phyloP scores from a whole-genome alignment of 257 asterid genomes.

The Perilla frutescens region DNA sequence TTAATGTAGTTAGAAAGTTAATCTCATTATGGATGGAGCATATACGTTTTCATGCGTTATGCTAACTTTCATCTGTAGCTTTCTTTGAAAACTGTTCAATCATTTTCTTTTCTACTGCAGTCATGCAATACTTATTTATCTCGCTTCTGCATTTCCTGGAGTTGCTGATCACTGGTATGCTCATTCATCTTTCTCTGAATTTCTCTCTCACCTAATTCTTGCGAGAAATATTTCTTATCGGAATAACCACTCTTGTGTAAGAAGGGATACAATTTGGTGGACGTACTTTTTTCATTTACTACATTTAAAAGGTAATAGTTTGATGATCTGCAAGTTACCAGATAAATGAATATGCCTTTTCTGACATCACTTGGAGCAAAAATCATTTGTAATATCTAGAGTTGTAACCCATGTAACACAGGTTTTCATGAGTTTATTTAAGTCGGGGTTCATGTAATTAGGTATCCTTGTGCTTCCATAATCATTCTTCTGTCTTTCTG shows the following conservation, averaged over 20 bases:
- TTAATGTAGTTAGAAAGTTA: constrained; percentile 1
- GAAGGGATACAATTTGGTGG: neutral
- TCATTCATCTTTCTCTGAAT: neutral
- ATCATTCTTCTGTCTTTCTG: neutral
- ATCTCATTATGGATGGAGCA: neutral
- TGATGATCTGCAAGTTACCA: neutral
- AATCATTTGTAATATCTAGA: constrained; percentile 13
- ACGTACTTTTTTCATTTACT: neutral
- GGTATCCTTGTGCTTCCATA: neutral
- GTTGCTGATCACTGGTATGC: constrained; percentile 91
- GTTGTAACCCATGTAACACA: neutral
- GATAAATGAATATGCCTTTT: neutral
- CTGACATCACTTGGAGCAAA: neutral
- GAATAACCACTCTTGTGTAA: neutral
- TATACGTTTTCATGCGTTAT: neutral
- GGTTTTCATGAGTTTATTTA: neutral
- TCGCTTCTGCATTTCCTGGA: constrained; percentile 73
- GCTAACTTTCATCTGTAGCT: neutral
- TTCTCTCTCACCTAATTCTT: neutral
- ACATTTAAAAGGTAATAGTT: neutral
- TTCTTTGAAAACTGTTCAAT: neutral
- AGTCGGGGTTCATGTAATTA: neutral
- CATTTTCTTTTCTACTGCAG: constrained; percentile 49
- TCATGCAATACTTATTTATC: constrained; percentile 79
- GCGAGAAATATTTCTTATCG: neutral